phyloP scores from a whole-genome alignment of 176 grass and related monocot species.

The Oryza meridionalis region DNA sequence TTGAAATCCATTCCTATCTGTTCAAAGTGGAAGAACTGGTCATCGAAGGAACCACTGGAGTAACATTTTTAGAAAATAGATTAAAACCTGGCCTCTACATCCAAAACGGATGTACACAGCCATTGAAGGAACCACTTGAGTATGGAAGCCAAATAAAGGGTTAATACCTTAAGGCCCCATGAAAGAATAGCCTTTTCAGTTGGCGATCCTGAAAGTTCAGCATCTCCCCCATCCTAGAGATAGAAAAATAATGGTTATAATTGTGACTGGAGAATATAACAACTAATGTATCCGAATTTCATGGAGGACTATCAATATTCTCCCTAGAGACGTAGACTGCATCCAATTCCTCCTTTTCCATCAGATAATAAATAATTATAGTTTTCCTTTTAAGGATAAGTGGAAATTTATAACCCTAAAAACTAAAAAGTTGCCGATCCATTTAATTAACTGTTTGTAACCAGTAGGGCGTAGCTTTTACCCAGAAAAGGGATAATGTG shows the following conservation, averaged over 20 bases:
- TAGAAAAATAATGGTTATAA: slow-evolving; percentile 28
- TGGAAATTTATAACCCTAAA: too few relatives aligned
- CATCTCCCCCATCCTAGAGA: slow-evolving; percentile 66
- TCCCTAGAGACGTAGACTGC: not conserved
- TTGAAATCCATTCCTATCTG: slow-evolving; percentile 92
- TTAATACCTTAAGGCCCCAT: slow-evolving; percentile 83
- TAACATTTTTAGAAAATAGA: not conserved
- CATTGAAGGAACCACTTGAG: slow-evolving; percentile 14
- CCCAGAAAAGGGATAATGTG: slow-evolving; percentile 21
- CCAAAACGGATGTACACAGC: not conserved
- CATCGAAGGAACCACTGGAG: slow-evolving; percentile 12
- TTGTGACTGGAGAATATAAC: not conserved
- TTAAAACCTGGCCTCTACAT: too few relatives aligned
- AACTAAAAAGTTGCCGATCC: not conserved
- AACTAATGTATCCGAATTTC: slow-evolving; percentile 9
- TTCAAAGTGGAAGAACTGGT: slow-evolving; percentile 31
- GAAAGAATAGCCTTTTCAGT: slow-evolving; percentile 97
- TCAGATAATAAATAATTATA: too few relatives aligned
- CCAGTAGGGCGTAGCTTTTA: not conserved
- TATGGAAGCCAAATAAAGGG: slow-evolving; percentile 30
- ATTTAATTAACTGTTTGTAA: not conserved
- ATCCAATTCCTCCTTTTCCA: too few relatives aligned
- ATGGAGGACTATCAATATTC: slow-evolving; percentile 31
- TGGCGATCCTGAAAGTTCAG: slow-evolving; percentile 78
- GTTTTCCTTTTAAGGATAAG: too few relatives aligned